Evolutionary conservation across 2,329 filamentous ascomycete genomes (phyloP).

Genomic region (Chaetothyriales sp.): DNA sequence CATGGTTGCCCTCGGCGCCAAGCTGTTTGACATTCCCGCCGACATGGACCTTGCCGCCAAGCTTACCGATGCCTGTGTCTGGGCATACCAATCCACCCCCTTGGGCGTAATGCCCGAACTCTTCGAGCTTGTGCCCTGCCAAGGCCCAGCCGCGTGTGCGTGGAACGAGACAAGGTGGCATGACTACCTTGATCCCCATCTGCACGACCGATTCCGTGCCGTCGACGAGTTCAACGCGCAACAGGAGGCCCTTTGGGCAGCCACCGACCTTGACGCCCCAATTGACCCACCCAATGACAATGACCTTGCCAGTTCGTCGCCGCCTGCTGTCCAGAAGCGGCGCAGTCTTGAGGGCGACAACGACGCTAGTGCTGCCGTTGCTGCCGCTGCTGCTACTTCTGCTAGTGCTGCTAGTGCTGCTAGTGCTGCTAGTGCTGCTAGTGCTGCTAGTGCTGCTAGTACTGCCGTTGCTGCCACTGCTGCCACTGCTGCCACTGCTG

Average conservation of each 20-base stretch:
- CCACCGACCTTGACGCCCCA: background rate
- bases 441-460: too few species aligned
- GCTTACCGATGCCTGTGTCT: constrained; percentile 49
- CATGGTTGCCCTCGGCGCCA: constrained; percentile 48
- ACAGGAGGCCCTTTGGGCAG: constrained; percentile 5
- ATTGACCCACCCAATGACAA: background rate
- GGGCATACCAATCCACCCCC: constrained; percentile 44
- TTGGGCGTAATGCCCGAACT: constrained; percentile 50
- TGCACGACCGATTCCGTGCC: constrained; percentile 13
- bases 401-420: too few species aligned
- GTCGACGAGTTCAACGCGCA: constrained; percentile 14
- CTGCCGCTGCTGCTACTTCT: background rate
- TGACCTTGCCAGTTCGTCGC: background rate
- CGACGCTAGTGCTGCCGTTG: background rate
- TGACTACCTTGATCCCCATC: constrained; percentile 27
- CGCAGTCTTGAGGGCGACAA: background rate
- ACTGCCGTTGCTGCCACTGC: background rate
- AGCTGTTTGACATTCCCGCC: constrained; percentile 39
- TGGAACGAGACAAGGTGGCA: constrained; percentile 44
- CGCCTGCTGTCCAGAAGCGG: background rate
- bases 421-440: too few species aligned
- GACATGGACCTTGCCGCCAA: constrained; percentile 45
- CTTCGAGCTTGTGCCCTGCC: constrained; percentile 41
- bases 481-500: background rate
- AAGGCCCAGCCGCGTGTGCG: constrained; percentile 29